Conservation (phyloP, 1,284 basidiomycete species). For the Ceratobasidium sp. region DNA sequence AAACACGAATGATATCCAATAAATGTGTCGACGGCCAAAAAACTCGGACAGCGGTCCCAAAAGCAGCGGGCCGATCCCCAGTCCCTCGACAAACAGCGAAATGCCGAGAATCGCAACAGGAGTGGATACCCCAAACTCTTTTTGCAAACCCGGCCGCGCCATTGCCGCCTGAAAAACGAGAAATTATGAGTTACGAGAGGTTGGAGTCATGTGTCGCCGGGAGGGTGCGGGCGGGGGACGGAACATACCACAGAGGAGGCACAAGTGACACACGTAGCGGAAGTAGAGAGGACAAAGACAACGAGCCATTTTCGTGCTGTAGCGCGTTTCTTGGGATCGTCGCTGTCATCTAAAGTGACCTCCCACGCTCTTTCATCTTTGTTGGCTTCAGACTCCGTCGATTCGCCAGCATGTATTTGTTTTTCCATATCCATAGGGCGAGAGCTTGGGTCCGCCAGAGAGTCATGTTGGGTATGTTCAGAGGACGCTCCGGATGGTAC, state of each 20-base stretch:
- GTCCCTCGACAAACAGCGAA: slow-evolving; percentile 63
- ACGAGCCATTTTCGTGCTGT: slow-evolving; percentile 69
- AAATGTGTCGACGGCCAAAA: slow-evolving; percentile 61
- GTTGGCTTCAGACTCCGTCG: background rate
- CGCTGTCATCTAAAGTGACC: slow-evolving; percentile 52
- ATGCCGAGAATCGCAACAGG: slow-evolving; percentile 72
- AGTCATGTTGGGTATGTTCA: slow-evolving; percentile 27
- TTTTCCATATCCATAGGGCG: slow-evolving; percentile 22
- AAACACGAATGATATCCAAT: slow-evolving; percentile 65
- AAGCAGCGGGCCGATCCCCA: slow-evolving; percentile 53
- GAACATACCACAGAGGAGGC: slow-evolving; percentile 75
- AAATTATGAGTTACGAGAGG: slow-evolving; percentile 21
- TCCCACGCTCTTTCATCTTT: slow-evolving; percentile 41
- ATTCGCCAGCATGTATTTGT: background rate
- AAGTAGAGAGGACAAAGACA: slow-evolving; percentile 67
- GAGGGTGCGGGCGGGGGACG: slow-evolving; percentile 7
- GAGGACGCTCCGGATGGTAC: slow-evolving; percentile 18
- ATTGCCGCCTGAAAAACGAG: slow-evolving; percentile 67
- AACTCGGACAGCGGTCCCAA: slow-evolving; percentile 60
- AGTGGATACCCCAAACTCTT: slow-evolving; percentile 71
- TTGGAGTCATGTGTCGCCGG: slow-evolving; percentile 37
- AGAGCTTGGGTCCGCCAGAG: background rate
- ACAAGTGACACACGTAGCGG: slow-evolving; percentile 75
- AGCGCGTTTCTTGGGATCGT: slow-evolving; percentile 68
- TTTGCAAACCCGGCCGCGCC: slow-evolving; percentile 72